Evolutionary conservation across 495 filamentous ascomycete species (phyloP).

Genomic region (Annulohypoxylon nitens): DNA sequence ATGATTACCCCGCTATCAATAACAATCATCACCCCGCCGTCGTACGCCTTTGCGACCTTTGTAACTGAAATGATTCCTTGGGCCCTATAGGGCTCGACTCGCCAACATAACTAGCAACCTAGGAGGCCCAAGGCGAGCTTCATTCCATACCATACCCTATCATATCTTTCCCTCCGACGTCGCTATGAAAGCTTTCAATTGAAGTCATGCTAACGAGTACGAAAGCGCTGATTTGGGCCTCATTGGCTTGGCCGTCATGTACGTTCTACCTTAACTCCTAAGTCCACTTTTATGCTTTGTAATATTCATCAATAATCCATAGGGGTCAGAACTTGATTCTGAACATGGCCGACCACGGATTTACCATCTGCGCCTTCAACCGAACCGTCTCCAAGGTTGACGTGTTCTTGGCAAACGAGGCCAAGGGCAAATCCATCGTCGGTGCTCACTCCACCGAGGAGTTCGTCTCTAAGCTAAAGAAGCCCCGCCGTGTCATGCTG

Average conservation of each 20-base stretch:
- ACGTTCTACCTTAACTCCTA: slow-evolving; percentile 52
- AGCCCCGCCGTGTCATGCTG: slow-evolving; percentile 94
- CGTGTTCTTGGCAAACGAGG: slow-evolving; percentile 91
- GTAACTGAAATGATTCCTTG: slow-evolving; percentile 62
- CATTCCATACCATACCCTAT: slow-evolving; percentile 33
- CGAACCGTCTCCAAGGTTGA: slow-evolving; percentile 98
- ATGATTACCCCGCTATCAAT: slow-evolving; percentile 33
- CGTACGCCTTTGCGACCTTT: slow-evolving; percentile 45
- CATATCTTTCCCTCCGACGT: slow-evolving; percentile 42
- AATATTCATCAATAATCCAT: slow-evolving; percentile 37
- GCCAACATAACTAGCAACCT: slow-evolving; percentile 79
- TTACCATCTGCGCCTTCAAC: slow-evolving; percentile 97
- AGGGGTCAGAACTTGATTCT: slow-evolving; percentile 94
- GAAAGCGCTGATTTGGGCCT: slow-evolving; percentile 92
- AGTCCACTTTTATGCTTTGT: slow-evolving; percentile 13
- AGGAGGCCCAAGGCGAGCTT: slow-evolving; percentile 65
- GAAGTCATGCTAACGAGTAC: slow-evolving; percentile 63
- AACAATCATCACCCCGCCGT: slow-evolving; percentile 39
- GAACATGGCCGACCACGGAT: slow-evolving; percentile 96
- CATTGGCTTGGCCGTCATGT: slow-evolving; percentile 99
- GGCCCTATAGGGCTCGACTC: slow-evolving; percentile 85
- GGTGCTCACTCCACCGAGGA: slow-evolving; percentile 95
- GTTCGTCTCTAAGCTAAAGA: slow-evolving; percentile 95
- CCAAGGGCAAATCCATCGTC: slow-evolving; percentile 93
- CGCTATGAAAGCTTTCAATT: slow-evolving; percentile 34